phyloP scores from a whole-genome alignment of 2,329 filamentous ascomycete species.

The Hymenoscyphus repandus region DNA sequence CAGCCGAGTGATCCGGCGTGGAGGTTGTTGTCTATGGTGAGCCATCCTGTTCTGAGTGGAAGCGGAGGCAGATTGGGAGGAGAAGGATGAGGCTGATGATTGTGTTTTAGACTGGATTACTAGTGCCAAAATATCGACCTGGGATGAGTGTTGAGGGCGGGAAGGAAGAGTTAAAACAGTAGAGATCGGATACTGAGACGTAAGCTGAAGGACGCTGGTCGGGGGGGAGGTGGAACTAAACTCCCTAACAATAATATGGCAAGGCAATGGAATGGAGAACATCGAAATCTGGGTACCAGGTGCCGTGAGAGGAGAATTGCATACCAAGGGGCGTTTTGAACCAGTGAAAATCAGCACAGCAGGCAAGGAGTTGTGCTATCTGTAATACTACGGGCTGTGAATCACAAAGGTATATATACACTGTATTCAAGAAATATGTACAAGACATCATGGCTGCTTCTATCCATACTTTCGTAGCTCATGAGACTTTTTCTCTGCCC shows the following conservation, averaged over 20 bases:
- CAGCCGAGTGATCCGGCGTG: slow-evolving; percentile 89
- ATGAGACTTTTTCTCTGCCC: background rate
- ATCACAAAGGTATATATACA: background rate
- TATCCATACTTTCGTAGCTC: background rate
- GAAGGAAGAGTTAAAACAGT: background rate
- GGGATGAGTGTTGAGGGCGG: background rate
- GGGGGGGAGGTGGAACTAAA: background rate
- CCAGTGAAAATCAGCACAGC: background rate
- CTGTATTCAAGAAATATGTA: background rate
- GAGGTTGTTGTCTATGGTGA: slow-evolving; percentile 77
- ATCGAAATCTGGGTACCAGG: background rate
- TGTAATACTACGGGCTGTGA: background rate
- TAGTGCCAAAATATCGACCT: slow-evolving; percentile 29
- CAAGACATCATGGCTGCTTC: background rate
- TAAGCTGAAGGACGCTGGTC: background rate
- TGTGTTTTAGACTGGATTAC: slow-evolving; percentile 25
- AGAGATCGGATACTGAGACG: background rate
- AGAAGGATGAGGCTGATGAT: background rate
- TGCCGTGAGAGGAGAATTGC: background rate
- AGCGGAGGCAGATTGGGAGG: background rate
- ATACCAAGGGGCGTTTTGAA: background rate
- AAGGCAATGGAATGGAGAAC: background rate
- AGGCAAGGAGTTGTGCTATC: background rate
- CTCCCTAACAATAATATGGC: background rate
- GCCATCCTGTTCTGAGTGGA: slow-evolving; percentile 13